phyloP scores from a whole-genome alignment of 108 stramenopile genomes.

The Seminavis robusta region DNA sequence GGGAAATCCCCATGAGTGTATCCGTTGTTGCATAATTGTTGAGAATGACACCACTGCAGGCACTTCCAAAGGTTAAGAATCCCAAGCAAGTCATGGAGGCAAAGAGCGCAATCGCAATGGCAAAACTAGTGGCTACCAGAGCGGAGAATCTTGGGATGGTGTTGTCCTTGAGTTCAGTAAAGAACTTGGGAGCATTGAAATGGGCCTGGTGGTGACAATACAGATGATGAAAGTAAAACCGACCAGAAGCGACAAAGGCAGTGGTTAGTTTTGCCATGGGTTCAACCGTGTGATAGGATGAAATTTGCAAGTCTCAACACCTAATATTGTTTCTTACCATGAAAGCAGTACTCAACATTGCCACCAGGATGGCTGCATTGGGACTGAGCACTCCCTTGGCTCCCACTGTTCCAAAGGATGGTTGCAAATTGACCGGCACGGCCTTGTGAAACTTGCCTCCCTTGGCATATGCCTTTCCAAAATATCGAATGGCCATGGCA shows the following conservation, averaged over 20 bases:
- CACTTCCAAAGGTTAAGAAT: slow-evolving; percentile 91
- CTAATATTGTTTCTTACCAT: slow-evolving; percentile 63
- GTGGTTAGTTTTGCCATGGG: background rate
- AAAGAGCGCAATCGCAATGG: slow-evolving; percentile 66
- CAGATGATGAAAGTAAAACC: background rate
- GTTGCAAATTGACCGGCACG: slow-evolving; percentile 43
- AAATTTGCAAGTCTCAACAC: slow-evolving; percentile 64
- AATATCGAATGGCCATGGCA: slow-evolving; percentile 80
- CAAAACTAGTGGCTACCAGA: slow-evolving; percentile 81
- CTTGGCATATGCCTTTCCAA: slow-evolving; percentile 71
- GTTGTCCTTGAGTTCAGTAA: slow-evolving; percentile 91
- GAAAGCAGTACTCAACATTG: slow-evolving; percentile 95
- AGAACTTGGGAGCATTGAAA: slow-evolving; percentile 89
- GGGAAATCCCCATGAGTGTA: slow-evolving; percentile 79
- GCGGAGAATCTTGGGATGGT: slow-evolving; percentile 79
- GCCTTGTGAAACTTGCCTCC: slow-evolving; percentile 63
- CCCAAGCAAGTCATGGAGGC: slow-evolving; percentile 75
- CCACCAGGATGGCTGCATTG: slow-evolving; percentile 80
- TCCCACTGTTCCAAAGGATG: slow-evolving; percentile 67
- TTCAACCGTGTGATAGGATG: background rate
- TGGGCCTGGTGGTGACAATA: no score
- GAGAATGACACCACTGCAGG: slow-evolving; percentile 86
- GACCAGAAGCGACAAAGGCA: background rate
- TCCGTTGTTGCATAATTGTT: slow-evolving; percentile 94
- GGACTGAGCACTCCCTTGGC: slow-evolving; percentile 68